phyloP scores from a whole-genome alignment of 2,329 filamentous ascomycete species.

The Tolypocladium pustulatum region DNA sequence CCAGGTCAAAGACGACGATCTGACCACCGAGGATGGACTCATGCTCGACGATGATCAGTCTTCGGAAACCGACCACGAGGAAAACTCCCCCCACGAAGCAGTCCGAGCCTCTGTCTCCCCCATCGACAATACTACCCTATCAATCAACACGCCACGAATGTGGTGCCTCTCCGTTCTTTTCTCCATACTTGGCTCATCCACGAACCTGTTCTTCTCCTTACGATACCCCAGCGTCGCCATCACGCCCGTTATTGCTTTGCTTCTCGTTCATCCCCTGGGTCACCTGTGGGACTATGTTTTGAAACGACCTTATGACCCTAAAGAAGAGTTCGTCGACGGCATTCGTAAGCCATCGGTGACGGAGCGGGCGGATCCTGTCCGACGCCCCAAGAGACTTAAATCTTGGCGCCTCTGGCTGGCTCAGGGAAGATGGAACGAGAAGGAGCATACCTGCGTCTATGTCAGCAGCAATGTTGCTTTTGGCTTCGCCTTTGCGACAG shows the following conservation, averaged over 20 bases:
- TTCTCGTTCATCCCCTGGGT: conserved; percentile 77
- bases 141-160: conserved; percentile 82
- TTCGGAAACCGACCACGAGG: conserved; percentile 37
- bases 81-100: conserved; percentile 68
- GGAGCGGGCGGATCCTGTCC: conserved; percentile 8
- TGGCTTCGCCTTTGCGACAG: conserved; percentile 80
- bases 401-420: conserved; percentile 62
- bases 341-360: conserved; percentile 15
- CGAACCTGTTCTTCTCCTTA: conserved; percentile 80
- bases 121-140: conserved; percentile 65
- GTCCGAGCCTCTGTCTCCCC: conserved; percentile 72
- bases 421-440: conserved; percentile 77
- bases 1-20: conserved; percentile 28
- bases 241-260: conserved; percentile 75
- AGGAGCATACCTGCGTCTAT: conserved; percentile 81
- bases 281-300: conserved; percentile 66
- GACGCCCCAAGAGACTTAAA: conserved; percentile 17
- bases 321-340: conserved; percentile 41
- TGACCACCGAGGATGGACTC: conserved; percentile 22
- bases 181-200: conserved; percentile 69
- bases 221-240: conserved; percentile 86
- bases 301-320: conserved; percentile 48
- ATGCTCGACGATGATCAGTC: conserved; percentile 26
- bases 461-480: conserved; percentile 86
- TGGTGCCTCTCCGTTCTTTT: conserved; percentile 74